Evolutionary conservation across 495 filamentous ascomycete genomes (phyloP), one percentile per base, ranked within the genome.

Genomic region (Chlorociboria aeruginascens): DNA sequence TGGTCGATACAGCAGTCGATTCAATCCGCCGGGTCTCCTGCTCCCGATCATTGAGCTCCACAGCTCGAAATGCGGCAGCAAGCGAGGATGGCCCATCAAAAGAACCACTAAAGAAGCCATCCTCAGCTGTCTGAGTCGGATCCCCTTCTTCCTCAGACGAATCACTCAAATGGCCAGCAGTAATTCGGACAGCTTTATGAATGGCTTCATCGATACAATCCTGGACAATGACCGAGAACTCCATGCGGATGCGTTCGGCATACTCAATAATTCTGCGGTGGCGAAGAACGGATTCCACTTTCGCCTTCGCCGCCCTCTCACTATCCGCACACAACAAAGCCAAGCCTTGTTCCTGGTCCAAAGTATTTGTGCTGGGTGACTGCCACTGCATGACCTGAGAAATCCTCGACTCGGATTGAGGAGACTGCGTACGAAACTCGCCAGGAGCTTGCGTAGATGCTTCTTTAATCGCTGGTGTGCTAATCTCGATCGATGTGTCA

Each of bases 221-320:
- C 54, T 94, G 83, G 28, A 98, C 92, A 40, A 95, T 69, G 20
- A 90, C 74, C 13, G 85, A 83, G 59, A 92, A 94, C 60, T 98
- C 92, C 32, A 93, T 73, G 1, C 93, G 86, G 59, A 98, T 96
- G 8, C 92, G 78, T 64, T 98, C 92, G 4, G 87, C 81, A 61
- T 97, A 98, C 63, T 98, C 93, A 37, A 97, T 81, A 46, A 96
- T 94, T 54, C 84, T 79, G 36, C 90, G 80, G 65, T 97, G 85
- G 32, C 92, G 87, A 51, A 89, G 73, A 10, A 95, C 83, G 17
- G 93, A 83, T 56, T 97, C 93, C 4, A 96, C 86, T 63, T 97
- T 98, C 13, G 85, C 75, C 56, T 76, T 83, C 13, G 89, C 79
- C 16, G 88, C 72, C 45, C 71, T 77, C 55, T 92, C 86, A 1